These are phyloP conservation scores for Fusarium sp. DNA, from an alignment of 2,329 filamentous ascomycete genomes.

Conservation along the genomic window DNA sequence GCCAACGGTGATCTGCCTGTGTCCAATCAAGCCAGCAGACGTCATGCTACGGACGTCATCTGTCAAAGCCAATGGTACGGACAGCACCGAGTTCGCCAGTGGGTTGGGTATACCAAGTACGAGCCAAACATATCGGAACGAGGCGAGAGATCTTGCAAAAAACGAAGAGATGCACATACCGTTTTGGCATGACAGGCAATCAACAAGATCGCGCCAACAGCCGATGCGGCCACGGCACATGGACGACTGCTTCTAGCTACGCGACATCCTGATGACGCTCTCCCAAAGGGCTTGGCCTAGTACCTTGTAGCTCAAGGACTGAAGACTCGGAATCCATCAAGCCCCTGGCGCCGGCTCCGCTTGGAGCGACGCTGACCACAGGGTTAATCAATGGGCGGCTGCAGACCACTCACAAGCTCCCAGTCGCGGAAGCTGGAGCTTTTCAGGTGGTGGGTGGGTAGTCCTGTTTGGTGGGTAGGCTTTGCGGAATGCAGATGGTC, in stretches of 20 bases:
- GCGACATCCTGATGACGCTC: slow-evolving; percentile 26
- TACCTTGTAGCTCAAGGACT: not conserved
- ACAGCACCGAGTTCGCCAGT: slow-evolving; percentile 23
- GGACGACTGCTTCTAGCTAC: slow-evolving; percentile 4
- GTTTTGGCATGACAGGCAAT: slow-evolving; percentile 32
- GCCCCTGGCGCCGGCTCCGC: slow-evolving; percentile 32
- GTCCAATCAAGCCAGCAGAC: slow-evolving; percentile 36
- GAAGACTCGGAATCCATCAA: slow-evolving; percentile 17
- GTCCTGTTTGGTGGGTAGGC: slow-evolving; percentile 41
- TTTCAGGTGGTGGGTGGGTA: slow-evolving; percentile 41
- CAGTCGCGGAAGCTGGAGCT: slow-evolving; percentile 36
- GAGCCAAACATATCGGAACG: slow-evolving; percentile 13
- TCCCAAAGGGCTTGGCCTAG: slow-evolving; percentile 20
- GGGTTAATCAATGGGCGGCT: slow-evolving; percentile 21
- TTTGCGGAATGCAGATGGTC: slow-evolving; percentile 48
- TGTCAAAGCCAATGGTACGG: slow-evolving; percentile 20
- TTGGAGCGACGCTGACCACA: slow-evolving; percentile 32
- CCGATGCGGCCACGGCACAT: slow-evolving; percentile 37
- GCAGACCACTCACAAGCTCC: slow-evolving; percentile 33
- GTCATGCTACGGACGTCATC: slow-evolving; percentile 47
- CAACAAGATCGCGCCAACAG: slow-evolving; percentile 19
- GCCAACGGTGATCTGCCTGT: slow-evolving; percentile 38
- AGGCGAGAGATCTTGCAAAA: slow-evolving; percentile 20
- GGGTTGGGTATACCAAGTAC: slow-evolving; percentile 30
- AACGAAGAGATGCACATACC: slow-evolving; percentile 17